A percentile compares a stretch with the other conserved stretches of the same genome.
phyloP scores from a whole-genome alignment of 208 protist genomes.

The Angomonas ambiguus region DNA sequence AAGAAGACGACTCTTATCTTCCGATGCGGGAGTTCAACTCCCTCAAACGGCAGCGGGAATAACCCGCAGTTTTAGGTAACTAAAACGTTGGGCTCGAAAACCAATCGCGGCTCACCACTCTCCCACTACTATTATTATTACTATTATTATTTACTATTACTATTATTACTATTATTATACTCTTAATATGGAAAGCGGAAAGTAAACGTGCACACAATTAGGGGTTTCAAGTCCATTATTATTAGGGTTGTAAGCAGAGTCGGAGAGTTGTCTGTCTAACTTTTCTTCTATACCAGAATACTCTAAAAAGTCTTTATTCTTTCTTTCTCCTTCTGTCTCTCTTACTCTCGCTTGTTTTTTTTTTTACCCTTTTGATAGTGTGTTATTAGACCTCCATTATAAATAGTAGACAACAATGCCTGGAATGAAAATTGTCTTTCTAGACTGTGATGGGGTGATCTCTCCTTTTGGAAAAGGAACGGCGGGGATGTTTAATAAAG shows the following conservation, averaged over 20 bases:
- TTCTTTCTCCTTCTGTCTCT: neutral
- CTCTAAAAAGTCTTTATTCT: conserved; percentile 14
- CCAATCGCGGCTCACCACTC: neutral
- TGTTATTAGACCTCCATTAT: neutral
- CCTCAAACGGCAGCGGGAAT: conserved; percentile 28
- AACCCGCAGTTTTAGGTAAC: neutral
- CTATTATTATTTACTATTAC: conserved; percentile 13
- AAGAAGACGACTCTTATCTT: conserved; percentile 49
- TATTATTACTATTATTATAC: conserved; percentile 10
- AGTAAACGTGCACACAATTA: conserved; percentile 6
- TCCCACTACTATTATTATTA: neutral
- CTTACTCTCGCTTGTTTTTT: conserved; percentile 6
- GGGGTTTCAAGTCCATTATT: neutral
- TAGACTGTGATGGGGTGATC: conserved; percentile 75
- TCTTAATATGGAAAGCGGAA: conserved; percentile 2
- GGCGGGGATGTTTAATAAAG: conserved; percentile 28
- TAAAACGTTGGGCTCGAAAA: neutral
- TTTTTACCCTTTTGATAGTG: neutral
- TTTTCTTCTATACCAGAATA: too few species aligned
- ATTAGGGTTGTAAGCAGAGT: too few species aligned
- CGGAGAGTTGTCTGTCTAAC: too few species aligned
- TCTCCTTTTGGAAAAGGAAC: conserved; percentile 32
- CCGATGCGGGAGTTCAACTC: conserved; percentile 39
- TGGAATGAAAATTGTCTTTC: conserved; percentile 55
- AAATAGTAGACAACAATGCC: neutral